Evolutionary conservation across 2,329 filamentous ascomycete species (phyloP), one percentile per base, ranked within the genome.

Genomic region (Claviceps quebecensis): DNA sequence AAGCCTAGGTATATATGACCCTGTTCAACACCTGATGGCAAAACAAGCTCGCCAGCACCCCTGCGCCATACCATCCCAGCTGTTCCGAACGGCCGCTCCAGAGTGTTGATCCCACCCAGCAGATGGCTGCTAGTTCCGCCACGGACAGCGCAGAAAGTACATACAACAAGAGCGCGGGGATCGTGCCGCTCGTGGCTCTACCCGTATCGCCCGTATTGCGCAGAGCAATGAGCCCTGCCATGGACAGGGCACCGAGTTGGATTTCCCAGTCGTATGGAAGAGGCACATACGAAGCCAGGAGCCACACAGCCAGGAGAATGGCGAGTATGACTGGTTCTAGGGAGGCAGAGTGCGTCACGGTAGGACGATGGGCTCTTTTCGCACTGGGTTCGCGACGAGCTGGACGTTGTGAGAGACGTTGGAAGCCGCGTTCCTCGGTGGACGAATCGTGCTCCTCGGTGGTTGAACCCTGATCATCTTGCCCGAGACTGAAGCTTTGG

Each of bases 401-500:
- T 1, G 48, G 2, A 2, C 34, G 11, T 1, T 19, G 44, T 3
- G 44, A 8, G 11, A 3, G 9, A 45, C 9, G 6, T 41, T 44
- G 19, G 14, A 38, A 34, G 40, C 11, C 36, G 19, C 26, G 37
- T 57, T 48, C 16, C 29, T 45, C 17, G 47, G 41, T 13, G 22
- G 16, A 3, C 14, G 39, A 48, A 3, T 56, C 58, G 6, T 58
- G 51, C 29, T 34, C n/a, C 26, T 45, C 17, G 45, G 41, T 13
- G 22, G 16, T 4, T 17, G 39, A 48, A 3, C 55, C 58, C 9
- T 58, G 50, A 5, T 65, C 65, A 16, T 65, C 65, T 14, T 65
- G 61, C 36, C 63, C 63, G 5, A 76, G 54, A 13, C 58, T 69
- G 52, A 76, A 74, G 50, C 69, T 70, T 54, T 68, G 64, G 43